Percentiles rank a stretch among this genome's conserved stretches.
These are phyloP conservation scores for Penicillium rolfsii DNA, from an alignment of 2,329 filamentous ascomycete species.

Conservation along the genomic window DNA sequence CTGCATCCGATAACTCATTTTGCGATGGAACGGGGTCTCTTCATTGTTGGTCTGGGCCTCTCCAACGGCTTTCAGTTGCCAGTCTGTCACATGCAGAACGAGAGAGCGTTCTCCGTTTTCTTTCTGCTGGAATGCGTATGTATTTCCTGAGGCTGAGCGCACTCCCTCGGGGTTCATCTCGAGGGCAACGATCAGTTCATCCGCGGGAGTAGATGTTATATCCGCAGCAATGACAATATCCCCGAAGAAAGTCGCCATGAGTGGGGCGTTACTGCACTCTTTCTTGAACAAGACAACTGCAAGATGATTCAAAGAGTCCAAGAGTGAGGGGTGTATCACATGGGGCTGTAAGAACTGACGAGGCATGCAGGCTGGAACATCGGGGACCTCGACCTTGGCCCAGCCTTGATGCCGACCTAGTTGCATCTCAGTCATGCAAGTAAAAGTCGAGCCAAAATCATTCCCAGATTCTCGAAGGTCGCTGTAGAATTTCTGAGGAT, in stretches of 20 bases:
- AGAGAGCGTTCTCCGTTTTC: constrained; percentile 1
- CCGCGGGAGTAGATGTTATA: constrained; percentile 5
- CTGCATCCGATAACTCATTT: constrained; percentile 7
- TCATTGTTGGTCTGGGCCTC: not conserved
- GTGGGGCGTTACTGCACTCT: constrained; percentile 6
- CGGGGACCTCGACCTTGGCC: constrained; percentile 2
- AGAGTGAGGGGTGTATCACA: not conserved
- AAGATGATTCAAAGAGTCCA: constrained; percentile 5
- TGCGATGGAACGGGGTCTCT: constrained; percentile 1
- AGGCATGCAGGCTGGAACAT: constrained; percentile 3
- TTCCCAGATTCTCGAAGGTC: not conserved
- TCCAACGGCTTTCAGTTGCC: constrained; percentile 6
- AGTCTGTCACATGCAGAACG: constrained; percentile 1
- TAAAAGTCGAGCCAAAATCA: constrained; percentile 4
- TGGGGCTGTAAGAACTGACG: constrained; percentile 3
- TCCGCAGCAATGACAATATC: constrained; percentile 1
- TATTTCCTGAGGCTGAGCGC: constrained; percentile 5
- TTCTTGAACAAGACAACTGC: constrained; percentile 4
- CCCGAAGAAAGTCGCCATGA: constrained; percentile 6
- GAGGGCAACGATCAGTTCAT: constrained; percentile 3
- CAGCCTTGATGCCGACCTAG: not conserved
- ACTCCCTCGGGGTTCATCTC: constrained; percentile 5
- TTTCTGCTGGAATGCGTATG: constrained; percentile 5
- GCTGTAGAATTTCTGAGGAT: not conserved
- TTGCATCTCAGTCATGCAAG: constrained; percentile 2